These are phyloP conservation scores for Graphiopsis chlorocephala DNA, from an alignment of 2,329 filamentous ascomycete species.

Conservation along the genomic window DNA sequence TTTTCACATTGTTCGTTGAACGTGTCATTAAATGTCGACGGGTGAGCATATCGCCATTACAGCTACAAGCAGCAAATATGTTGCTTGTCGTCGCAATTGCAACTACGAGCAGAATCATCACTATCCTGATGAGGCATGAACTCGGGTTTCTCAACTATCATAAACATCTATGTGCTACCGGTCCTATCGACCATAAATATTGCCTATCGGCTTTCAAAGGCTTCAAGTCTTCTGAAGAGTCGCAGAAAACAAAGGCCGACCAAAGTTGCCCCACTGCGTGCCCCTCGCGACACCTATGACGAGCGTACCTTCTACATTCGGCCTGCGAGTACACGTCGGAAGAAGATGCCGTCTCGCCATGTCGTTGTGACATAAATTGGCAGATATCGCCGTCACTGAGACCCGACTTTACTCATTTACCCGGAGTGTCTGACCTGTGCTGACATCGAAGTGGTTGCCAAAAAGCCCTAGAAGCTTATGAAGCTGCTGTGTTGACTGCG, in stretches of 20 bases:
- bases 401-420: neutral
- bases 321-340: neutral
- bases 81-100: neutral
- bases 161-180: neutral
- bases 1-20: conserved; percentile 3
- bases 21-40: neutral
- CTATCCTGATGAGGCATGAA: neutral
- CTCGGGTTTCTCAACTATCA: neutral
- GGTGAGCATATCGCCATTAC: neutral
- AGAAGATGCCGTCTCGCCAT: neutral
- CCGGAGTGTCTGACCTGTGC: neutral
- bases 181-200: neutral
- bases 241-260: conserved; percentile 6
- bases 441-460: neutral
- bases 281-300: neutral
- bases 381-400: neutral
- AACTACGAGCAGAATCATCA: neutral
- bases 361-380: neutral
- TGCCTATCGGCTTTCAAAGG: neutral
- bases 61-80: neutral
- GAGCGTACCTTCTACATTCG: neutral
- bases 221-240: neutral
- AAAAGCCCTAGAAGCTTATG: neutral
- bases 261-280: neutral
- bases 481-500: neutral